These are phyloP conservation scores for Bruguiera gymnorhiza DNA, from an alignment of 345 rosid genomes.

Conservation along the genomic window DNA sequence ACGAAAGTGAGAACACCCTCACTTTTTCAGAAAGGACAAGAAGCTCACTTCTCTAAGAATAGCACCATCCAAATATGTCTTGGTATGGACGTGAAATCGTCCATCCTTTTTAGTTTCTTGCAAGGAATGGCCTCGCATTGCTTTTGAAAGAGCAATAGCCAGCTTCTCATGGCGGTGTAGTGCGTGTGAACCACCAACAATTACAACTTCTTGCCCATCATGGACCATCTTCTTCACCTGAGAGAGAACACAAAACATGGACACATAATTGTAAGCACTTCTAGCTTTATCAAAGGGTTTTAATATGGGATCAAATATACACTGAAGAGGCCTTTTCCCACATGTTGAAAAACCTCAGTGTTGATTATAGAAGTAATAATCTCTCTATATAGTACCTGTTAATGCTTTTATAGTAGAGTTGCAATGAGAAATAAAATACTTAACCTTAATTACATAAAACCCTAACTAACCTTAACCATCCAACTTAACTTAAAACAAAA, in stretches of 20 bases:
- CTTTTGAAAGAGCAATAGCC: conserved; percentile 95
- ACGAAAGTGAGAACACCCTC: background rate
- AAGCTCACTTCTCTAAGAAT: conserved; percentile 86
- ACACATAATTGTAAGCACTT: background rate
- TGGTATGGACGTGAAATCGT: conserved; percentile 92
- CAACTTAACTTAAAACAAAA: too few species aligned
- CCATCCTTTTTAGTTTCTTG: conserved; percentile 97
- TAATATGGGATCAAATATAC: too few species aligned
- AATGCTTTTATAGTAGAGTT: too few species aligned
- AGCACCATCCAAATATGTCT: conserved; percentile 92
- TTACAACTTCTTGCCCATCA: conserved; percentile 89
- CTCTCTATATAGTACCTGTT: too few species aligned
- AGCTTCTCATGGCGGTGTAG: conserved; percentile 93
- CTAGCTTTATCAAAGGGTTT: too few species aligned
- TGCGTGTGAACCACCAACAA: conserved; percentile 82
- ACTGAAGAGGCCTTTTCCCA: too few species aligned
- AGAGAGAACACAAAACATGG: conserved; percentile 6
- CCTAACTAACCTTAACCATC: too few species aligned
- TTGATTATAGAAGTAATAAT: too few species aligned
- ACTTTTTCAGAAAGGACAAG: conserved; percentile 1
- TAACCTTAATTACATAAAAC: too few species aligned
- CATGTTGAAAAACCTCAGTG: too few species aligned
- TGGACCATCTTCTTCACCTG: conserved; percentile 90
- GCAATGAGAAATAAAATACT: too few species aligned
- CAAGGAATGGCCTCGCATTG: conserved; percentile 94